A percentile compares a stretch with the other conserved stretches of the same genome.
Evolutionary conservation across 2,329 filamentous ascomycete genomes (phyloP).

Genomic region (Thelonectria blattea): DNA sequence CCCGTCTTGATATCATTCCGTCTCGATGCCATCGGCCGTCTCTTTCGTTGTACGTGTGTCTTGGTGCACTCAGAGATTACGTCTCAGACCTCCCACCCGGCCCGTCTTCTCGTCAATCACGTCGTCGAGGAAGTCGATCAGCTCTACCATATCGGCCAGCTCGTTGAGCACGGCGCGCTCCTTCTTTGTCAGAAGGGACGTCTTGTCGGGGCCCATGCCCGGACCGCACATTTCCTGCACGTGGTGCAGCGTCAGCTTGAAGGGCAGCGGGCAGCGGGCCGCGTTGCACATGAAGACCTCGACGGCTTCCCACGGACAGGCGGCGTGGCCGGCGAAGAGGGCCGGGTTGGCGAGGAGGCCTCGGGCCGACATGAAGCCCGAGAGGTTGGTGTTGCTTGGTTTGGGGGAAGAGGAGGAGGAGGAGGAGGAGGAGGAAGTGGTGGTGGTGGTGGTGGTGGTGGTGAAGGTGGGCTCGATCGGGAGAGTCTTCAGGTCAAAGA

Average conservation of each 20-base stretch:
- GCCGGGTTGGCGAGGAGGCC: slow-evolving; percentile 72
- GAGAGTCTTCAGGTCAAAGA: slow-evolving; percentile 62
- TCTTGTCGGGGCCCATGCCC: slow-evolving; percentile 60
- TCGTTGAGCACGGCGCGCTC: slow-evolving; percentile 59
- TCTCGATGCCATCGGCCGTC: slow-evolving; percentile 3
- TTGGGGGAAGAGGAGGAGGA: slow-evolving; percentile 35
- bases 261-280: slow-evolving; percentile 63
- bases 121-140: slow-evolving; percentile 66
- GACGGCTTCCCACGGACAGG: slow-evolving; percentile 68
- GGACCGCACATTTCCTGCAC: slow-evolving; percentile 69
- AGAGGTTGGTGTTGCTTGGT: slow-evolving; percentile 54
- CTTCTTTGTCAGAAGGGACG: slow-evolving; percentile 59
- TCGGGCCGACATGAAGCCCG: slow-evolving; percentile 73
- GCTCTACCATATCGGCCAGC: slow-evolving; percentile 59
- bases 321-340: slow-evolving; percentile 62
- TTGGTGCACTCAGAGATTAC: slow-evolving; percentile 40
- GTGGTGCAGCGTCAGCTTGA: slow-evolving; percentile 70
- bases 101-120: slow-evolving; percentile 48
- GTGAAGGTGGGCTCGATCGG: slow-evolving; percentile 48
- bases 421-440: slow-evolving; percentile 38
- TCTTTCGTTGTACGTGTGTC: neutral
- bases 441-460: slow-evolving; percentile 31
- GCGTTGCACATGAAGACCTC: slow-evolving; percentile 67
- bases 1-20: slow-evolving; percentile 31
- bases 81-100: slow-evolving; percentile 39